Base-by-base conservation (phyloP, 257 asterid genomes). In the Lithospermum erythrorhizon region DNA sequence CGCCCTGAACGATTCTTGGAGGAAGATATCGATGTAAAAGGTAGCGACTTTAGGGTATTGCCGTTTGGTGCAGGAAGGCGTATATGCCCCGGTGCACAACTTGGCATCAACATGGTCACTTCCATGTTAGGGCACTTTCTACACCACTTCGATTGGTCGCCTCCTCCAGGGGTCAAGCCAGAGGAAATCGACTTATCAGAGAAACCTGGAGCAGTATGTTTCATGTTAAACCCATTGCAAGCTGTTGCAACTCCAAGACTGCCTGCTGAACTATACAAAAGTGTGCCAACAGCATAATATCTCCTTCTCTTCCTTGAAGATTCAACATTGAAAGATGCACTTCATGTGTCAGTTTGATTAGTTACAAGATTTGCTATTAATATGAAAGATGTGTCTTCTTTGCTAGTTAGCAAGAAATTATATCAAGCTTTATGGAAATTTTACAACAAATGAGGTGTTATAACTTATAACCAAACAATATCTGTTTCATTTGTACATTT, bases 181-280 rank as follows among this genome's bases (percentile, higher is more conserved):
- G 66, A 62, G 16, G 57, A 62, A 16, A 49, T 62, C 23, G 66
- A 49, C 47, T 47, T 62, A 17, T 45, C 66, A 11, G 66, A 62
- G 66, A 62, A 56, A 25, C 65, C 66, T 48, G 66, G 66, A 62
- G 53, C 41, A 13, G 65, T 61, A 9, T 35, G 55, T 51, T 47
- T 35, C n/a, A 48, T 62, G 56, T 56, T 45, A 1, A 49, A 47
- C 9, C 66, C 66, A 23, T 48, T 62, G 57, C 20, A 49, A 41
- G 66, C 24, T 48, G 56, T 25, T 21, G 58, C 66, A 17, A 47
- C 37, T 9, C 66, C 66, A 22, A 62, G 66, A 19, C 20, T 62
- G 58, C 47, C 66, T 49, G 47, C 66, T 14, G 57, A 62, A 55
- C 16, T 62, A 56, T 61, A 61, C 65, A 51, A 48, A 22, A 18